Conservation (phyloP, 495 filamentous ascomycete species). For the Lentithecium fluviatile region DNA sequence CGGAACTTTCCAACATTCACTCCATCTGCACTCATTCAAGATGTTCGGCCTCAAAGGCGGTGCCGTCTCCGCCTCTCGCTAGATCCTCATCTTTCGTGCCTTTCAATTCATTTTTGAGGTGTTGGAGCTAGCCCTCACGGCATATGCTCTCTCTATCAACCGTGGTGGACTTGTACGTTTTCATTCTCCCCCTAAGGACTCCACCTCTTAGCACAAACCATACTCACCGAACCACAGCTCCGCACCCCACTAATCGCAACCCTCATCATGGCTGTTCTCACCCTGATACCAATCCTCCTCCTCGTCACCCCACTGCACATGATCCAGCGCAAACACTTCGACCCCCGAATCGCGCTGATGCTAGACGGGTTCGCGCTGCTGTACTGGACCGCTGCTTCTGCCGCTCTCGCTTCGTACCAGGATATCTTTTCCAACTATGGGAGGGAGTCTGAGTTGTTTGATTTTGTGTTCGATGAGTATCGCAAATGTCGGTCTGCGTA, state of each 20-base stretch:
- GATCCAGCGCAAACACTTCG: constrained; percentile 21
- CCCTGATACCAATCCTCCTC: constrained; percentile 25
- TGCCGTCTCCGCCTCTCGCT: constrained; percentile 22
- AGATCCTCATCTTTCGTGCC: constrained; percentile 29
- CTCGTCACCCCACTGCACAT: constrained; percentile 27
- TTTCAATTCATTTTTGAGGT: constrained; percentile 30
- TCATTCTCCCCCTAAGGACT: background rate
- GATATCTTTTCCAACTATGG: constrained; percentile 24
- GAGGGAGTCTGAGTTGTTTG: background rate
- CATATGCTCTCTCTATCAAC: constrained; percentile 21
- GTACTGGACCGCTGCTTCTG: constrained; percentile 23
- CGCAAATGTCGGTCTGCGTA: constrained; percentile 11
- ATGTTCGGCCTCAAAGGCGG: constrained; percentile 30
- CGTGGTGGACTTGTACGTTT: constrained; percentile 27
- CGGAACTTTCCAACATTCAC: too few relatives aligned
- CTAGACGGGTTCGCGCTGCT: constrained; percentile 24
- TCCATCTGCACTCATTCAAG: too few relatives aligned
- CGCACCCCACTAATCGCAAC: constrained; percentile 42
- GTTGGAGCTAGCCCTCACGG: constrained; percentile 21
- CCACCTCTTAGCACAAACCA: too few relatives aligned
- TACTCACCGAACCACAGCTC: constrained; percentile 29
- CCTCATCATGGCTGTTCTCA: constrained; percentile 33
- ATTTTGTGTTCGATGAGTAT: constrained; percentile 1
- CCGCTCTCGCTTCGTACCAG: constrained; percentile 25
- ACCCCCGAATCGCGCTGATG: constrained; percentile 22